These are phyloP conservation scores for Axilococcus clingmanii DNA, from an alignment of 139 green algal genomes.

Conservation along the genomic window DNA sequence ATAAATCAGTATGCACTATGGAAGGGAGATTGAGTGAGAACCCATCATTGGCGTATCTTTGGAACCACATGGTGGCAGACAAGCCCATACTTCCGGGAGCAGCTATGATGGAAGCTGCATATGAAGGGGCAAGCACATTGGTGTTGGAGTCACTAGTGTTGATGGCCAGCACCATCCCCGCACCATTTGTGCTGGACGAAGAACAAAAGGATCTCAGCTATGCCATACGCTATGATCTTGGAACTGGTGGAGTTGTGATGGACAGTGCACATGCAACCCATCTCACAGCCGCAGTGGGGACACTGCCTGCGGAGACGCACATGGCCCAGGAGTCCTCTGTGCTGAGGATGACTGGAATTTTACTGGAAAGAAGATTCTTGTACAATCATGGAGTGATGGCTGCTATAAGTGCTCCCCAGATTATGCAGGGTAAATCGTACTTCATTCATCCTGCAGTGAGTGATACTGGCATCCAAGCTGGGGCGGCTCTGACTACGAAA, in stretches of 20 bases:
- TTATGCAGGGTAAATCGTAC: background rate
- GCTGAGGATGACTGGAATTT: no score
- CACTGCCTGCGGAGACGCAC: background rate
- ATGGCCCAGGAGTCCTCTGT: no score
- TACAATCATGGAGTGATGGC: no score
- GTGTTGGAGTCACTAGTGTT: background rate
- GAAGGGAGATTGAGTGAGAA: no score
- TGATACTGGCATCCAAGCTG: slow-evolving; percentile 16
- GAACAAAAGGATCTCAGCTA: no score
- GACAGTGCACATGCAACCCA: background rate
- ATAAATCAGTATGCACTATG: no score
- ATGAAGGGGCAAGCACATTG: slow-evolving; percentile 14
- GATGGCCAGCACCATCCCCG: background rate
- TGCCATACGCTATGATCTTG: no score
- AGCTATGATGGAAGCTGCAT: slow-evolving; percentile 46
- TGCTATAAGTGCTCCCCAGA: background rate
- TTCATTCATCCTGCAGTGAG: slow-evolving; percentile 11
- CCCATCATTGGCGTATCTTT: slow-evolving; percentile 9
- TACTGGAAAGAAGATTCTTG: no score
- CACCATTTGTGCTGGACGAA: slow-evolving; percentile 1
- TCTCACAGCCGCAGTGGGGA: background rate
- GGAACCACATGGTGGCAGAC: slow-evolving; percentile 32
- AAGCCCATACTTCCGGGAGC: slow-evolving; percentile 48
- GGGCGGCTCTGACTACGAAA: no score
- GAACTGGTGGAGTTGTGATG: background rate